Evolutionary conservation across 192 early-diverging fungal genomes (phyloP).

Genomic region (Rhizoclosmatium sp.): DNA sequence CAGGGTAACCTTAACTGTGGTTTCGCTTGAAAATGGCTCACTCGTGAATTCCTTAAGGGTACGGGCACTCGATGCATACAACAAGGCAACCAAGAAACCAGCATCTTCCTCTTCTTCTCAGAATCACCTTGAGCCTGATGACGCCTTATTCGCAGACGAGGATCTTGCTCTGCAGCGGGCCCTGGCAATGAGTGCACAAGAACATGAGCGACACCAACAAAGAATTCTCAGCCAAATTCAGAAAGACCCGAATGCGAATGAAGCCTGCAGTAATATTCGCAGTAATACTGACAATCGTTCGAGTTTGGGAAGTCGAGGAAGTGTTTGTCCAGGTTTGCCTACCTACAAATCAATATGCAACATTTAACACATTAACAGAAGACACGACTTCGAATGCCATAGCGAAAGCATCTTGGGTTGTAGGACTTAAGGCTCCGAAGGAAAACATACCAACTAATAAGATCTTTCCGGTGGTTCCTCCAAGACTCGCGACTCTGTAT

Average conservation of each 20-base stretch:
- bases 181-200: background rate
- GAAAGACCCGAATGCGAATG: background rate
- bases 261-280: background rate
- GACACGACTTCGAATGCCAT: too few species aligned
- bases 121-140: background rate
- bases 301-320: background rate
- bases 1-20: conserved; percentile 11
- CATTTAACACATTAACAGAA: too few species aligned
- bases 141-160: background rate
- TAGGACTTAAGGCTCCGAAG: too few species aligned
- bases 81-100: background rate
- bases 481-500: too few species aligned
- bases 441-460: too few species aligned
- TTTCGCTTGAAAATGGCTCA: background rate
- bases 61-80: conserved; percentile 1
- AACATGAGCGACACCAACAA: background rate
- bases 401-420: too few species aligned
- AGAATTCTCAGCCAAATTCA: conserved; percentile 10
- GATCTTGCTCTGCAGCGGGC: conserved; percentile 17
- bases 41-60: conserved; percentile 9
- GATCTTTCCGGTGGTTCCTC: too few species aligned
- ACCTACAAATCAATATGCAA: too few species aligned
- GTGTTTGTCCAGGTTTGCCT: too few species aligned
- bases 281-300: background rate
- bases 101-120: background rate